Evolutionary conservation across 2,329 filamentous ascomycete genomes (phyloP).

Genomic region (Clonostachys byssicola): DNA sequence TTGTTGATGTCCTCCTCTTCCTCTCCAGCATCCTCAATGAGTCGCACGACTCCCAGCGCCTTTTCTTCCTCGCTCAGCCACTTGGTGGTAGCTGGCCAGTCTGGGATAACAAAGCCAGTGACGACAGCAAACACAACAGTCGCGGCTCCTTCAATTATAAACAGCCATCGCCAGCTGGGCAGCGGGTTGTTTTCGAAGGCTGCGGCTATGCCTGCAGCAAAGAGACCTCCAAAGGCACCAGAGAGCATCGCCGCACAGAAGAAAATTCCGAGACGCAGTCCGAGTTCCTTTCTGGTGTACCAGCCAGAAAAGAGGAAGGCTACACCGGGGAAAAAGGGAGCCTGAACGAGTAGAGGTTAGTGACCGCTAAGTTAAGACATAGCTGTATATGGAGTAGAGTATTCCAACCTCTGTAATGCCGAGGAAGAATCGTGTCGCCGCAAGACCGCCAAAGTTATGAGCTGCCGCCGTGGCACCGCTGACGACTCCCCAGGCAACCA

Average conservation of each 20-base stretch:
- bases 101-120: constrained; percentile 47
- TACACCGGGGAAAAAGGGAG: constrained; percentile 17
- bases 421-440: constrained; percentile 11
- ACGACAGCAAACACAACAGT: constrained; percentile 57
- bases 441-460: constrained; percentile 8
- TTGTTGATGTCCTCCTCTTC: constrained; percentile 26
- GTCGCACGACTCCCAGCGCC: constrained; percentile 53
- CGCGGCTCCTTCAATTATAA: constrained; percentile 63
- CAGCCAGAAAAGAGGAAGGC: constrained; percentile 18
- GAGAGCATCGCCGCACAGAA: constrained; percentile 24
- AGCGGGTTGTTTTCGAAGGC: constrained; percentile 7
- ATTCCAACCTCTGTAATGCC: constrained; percentile 9
- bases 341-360: background rate
- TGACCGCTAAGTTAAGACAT: background rate
- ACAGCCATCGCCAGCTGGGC: constrained; percentile 41
- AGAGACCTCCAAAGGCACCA: constrained; percentile 37
- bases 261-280: constrained; percentile 19
- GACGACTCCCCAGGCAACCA: constrained; percentile 16
- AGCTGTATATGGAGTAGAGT: background rate
- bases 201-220: constrained; percentile 34
- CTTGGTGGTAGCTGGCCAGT: constrained; percentile 34
- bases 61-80: constrained; percentile 41
- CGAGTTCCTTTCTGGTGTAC: constrained; percentile 17
- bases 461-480: constrained; percentile 10
- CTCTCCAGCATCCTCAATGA: constrained; percentile 61